These are phyloP conservation scores for Ceratobasidium sp. DNA, from an alignment of 1,284 basidiomycete species.

Conservation along the genomic window DNA sequence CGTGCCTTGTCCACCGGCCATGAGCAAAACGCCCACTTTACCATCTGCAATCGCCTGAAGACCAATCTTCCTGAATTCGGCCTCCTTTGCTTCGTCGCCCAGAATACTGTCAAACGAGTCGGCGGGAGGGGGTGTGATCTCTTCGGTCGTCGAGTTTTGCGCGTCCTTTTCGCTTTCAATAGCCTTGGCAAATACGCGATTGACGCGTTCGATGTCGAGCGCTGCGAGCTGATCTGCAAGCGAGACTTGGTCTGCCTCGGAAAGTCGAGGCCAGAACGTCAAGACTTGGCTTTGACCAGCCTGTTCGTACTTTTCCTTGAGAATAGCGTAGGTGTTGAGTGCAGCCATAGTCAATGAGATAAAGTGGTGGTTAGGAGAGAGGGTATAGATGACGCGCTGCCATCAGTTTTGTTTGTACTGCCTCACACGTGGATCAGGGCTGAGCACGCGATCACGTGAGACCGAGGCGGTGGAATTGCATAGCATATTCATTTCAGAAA, in stretches of 20 bases:
- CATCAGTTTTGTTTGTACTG: slow-evolving; percentile 1
- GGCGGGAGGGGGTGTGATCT: slow-evolving; percentile 80
- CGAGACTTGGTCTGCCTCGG: slow-evolving; percentile 66
- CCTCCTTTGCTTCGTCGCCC: slow-evolving; percentile 62
- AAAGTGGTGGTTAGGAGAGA: not conserved
- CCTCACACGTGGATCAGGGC: slow-evolving; percentile 24
- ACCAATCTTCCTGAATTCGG: slow-evolving; percentile 77
- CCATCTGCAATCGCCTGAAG: slow-evolving; percentile 81
- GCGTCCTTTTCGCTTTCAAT: slow-evolving; percentile 69
- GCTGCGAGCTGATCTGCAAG: slow-evolving; percentile 78
- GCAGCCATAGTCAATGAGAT: slow-evolving; percentile 16
- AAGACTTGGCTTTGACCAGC: slow-evolving; percentile 92
- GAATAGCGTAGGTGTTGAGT: slow-evolving; percentile 44
- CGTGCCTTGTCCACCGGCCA: slow-evolving; percentile 98
- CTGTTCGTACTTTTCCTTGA: slow-evolving; percentile 65
- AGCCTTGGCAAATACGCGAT: slow-evolving; percentile 84
- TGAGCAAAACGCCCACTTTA: slow-evolving; percentile 90
- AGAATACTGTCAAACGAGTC: slow-evolving; percentile 72
- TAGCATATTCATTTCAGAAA: not conserved
- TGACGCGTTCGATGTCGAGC: slow-evolving; percentile 91
- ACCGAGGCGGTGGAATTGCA: not conserved
- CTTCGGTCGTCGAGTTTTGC: slow-evolving; percentile 56
- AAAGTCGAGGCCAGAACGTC: slow-evolving; percentile 82
- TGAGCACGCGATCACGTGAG: slow-evolving; percentile 8
- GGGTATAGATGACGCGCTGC: not conserved